Evolutionary conservation across 31 red algal genomes (phyloP).

Genomic region (Porphyra umbilicalis): DNA sequence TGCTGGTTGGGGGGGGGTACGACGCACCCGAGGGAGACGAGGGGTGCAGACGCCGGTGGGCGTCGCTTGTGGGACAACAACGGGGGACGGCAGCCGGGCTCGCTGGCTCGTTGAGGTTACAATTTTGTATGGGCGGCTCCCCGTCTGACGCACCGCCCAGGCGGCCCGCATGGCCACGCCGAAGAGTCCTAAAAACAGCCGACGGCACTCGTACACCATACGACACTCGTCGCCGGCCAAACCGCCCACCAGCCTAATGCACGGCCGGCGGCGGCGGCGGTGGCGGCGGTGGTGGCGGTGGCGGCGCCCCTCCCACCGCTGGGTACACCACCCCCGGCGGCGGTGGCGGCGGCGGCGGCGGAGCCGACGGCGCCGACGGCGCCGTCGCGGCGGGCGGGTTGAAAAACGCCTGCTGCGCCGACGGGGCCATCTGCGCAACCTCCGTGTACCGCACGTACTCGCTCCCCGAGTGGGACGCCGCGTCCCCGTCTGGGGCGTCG

Average conservation of each 20-base stretch:
- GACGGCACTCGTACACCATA: no score
- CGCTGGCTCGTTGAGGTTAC: no score
- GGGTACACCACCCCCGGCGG: neutral
- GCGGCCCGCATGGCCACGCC: no score
- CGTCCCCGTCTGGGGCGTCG: neutral
- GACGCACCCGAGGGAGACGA: no score
- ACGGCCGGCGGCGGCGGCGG: neutral
- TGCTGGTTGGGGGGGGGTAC: neutral
- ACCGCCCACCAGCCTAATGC: no score
- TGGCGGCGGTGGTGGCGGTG: neutral
- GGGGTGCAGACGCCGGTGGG: no score
- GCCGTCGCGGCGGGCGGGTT: neutral
- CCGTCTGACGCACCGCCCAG: no score
- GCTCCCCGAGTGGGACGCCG: neutral
- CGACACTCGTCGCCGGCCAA: no score
- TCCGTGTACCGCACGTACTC: neutral
- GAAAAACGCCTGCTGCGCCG: neutral
- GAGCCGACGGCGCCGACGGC: neutral
- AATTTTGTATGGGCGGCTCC: no score
- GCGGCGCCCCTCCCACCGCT: neutral
- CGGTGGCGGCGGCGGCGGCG: neutral
- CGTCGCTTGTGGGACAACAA: no score
- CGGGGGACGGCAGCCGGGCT: no score
- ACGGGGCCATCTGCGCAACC: neutral
- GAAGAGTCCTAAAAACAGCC: no score